Conservation (phyloP, 495 filamentous ascomycete genomes). For the Xylaria longipes region DNA sequence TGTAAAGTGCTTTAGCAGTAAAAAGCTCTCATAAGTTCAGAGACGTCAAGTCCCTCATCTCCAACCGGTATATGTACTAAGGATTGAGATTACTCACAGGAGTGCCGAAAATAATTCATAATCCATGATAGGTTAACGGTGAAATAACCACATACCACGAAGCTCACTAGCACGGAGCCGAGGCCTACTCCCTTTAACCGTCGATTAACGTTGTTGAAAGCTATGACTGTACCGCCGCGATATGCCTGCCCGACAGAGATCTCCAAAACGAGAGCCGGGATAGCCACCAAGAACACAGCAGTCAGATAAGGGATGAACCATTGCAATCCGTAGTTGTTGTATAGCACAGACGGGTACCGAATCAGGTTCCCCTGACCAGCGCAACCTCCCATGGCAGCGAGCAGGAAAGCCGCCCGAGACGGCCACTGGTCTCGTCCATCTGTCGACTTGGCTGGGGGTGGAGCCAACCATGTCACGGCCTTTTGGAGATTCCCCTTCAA, state of each 20-base stretch:
- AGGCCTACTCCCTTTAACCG: conserved; percentile 48
- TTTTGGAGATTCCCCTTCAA: neutral
- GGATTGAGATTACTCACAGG: conserved; percentile 30
- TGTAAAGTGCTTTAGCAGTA: neutral
- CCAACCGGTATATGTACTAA: neutral
- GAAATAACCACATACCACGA: conserved; percentile 49
- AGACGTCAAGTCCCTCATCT: neutral
- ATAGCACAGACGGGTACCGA: conserved; percentile 25
- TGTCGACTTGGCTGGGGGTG: conserved; percentile 21
- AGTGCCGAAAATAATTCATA: conserved; percentile 52
- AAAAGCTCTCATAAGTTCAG: neutral
- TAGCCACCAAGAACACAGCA: conserved; percentile 49
- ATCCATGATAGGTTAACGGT: conserved; percentile 50
- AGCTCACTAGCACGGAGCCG: conserved; percentile 43
- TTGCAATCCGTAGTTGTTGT: conserved; percentile 29
- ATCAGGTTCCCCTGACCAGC: conserved; percentile 26
- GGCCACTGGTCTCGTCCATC: conserved; percentile 30
- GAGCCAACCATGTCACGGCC: conserved; percentile 16
- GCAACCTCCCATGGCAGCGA: conserved; percentile 26
- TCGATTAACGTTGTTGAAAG: conserved; percentile 48
- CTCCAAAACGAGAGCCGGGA: conserved; percentile 54
- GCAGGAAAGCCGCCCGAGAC: conserved; percentile 24
- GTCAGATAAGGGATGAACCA: conserved; percentile 46
- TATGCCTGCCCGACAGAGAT: conserved; percentile 51
- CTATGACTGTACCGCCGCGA: conserved; percentile 47